These are phyloP conservation scores for Neofusicoccum cordaticola DNA, from an alignment of 2,329 filamentous ascomycete species.

Conservation along the genomic window DNA sequence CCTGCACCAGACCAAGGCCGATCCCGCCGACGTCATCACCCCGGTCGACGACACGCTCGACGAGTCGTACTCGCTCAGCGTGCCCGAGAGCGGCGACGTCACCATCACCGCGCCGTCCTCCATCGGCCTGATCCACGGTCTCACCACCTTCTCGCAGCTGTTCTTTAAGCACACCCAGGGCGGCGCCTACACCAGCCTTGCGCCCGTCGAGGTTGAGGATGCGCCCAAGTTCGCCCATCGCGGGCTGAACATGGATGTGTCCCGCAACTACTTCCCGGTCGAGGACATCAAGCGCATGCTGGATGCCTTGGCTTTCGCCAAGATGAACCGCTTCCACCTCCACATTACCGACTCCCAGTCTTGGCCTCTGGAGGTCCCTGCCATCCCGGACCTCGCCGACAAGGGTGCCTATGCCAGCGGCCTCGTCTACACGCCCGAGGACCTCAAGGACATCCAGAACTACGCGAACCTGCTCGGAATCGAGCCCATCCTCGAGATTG, in stretches of 20 bases:
- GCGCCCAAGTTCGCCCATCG: conserved; percentile 72
- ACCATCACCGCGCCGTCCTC: conserved; percentile 64
- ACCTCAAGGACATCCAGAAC: conserved; percentile 65
- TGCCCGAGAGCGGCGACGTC: conserved; percentile 58
- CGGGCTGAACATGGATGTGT: conserved; percentile 75
- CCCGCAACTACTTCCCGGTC: conserved; percentile 68
- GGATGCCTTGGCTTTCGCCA: conserved; percentile 73
- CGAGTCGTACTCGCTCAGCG: conserved; percentile 69
- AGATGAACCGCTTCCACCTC: conserved; percentile 78
- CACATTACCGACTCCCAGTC: conserved; percentile 82
- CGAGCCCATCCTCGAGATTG: conserved; percentile 71
- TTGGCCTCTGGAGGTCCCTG: conserved; percentile 78
- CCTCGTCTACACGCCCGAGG: conserved; percentile 64
- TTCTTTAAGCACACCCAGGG: conserved; percentile 69
- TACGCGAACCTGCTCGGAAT: conserved; percentile 69
- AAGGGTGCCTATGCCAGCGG: conserved; percentile 71
- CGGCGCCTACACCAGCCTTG: conserved; percentile 62
- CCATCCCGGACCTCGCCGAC: conserved; percentile 66
- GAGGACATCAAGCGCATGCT: conserved; percentile 70
- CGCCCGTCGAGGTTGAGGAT: conserved; percentile 71
- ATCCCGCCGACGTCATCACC: conserved; percentile 56
- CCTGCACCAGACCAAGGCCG: conserved; percentile 59
- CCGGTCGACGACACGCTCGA: conserved; percentile 57
- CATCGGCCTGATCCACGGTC: conserved; percentile 67
- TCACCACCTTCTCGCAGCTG: conserved; percentile 75